Conservation (phyloP, 2,329 filamentous ascomycete species). For the Phyllachora maydis region DNA sequence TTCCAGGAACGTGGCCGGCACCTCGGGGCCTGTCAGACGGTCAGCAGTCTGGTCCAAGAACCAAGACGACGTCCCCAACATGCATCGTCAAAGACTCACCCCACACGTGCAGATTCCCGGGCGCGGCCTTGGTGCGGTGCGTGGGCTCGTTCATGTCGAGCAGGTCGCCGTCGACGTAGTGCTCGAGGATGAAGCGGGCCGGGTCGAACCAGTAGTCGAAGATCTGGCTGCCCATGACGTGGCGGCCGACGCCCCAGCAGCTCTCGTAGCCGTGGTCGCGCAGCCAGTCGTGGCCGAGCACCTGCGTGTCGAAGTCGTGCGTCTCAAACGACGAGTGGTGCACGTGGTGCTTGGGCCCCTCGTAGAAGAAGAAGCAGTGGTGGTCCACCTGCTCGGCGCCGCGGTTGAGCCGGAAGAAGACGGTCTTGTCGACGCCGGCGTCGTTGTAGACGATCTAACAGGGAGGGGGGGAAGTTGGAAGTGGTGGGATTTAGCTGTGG, state of each 20-base stretch:
- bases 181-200: conserved; percentile 41
- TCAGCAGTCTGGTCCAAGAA: too few species aligned
- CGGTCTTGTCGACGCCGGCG: conserved; percentile 15
- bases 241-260: conserved; percentile 52
- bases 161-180: conserved; percentile 51
- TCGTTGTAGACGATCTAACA: conserved; percentile 16
- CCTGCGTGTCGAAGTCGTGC: conserved; percentile 50
- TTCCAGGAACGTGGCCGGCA: conserved; percentile 9
- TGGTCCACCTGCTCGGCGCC: conserved; percentile 24
- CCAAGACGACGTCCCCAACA: too few species aligned
- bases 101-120: conserved; percentile 23
- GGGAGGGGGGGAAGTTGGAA: too few species aligned
- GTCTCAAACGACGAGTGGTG: conserved; percentile 53
- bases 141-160: conserved; percentile 31
- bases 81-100: conserved; percentile 10
- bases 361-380: conserved; percentile 28
- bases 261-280: conserved; percentile 37
- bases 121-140: conserved; percentile 16
- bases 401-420: conserved; percentile 22
- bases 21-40: conserved; percentile 7
- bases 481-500: too few species aligned
- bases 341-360: conserved; percentile 27
- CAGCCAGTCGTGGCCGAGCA: conserved; percentile 50
- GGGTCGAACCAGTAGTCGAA: conserved; percentile 57
- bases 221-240: conserved; percentile 49